Conservation (phyloP, 2,329 filamentous ascomycete genomes). For the Neofusicoccum cordaticola region DNA sequence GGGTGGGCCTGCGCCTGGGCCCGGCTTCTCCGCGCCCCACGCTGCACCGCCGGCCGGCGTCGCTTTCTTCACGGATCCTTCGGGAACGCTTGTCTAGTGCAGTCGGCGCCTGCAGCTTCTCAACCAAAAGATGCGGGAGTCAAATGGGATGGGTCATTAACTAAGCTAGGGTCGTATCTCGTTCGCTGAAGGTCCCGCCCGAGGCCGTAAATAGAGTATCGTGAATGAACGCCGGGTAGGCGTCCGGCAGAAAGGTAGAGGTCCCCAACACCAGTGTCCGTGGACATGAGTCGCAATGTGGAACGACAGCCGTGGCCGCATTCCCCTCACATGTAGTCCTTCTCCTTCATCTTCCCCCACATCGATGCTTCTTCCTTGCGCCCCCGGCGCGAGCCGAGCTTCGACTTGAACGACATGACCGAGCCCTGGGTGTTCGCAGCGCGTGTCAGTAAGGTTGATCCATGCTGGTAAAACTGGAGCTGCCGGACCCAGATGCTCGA, state of each 20-base stretch:
- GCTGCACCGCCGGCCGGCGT: not conserved
- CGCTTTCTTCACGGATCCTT: not conserved
- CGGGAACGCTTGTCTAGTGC: constrained; percentile 1
- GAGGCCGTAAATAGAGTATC: constrained; percentile 10
- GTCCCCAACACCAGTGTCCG: not conserved
- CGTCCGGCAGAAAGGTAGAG: not conserved
- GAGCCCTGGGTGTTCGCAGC: not conserved
- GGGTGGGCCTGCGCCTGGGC: not conserved
- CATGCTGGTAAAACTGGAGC: not conserved
- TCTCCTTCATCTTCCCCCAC: not conserved
- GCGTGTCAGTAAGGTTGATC: constrained; percentile 1
- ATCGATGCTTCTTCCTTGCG: not conserved
- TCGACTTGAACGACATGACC: constrained; percentile 8
- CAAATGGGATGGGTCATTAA: not conserved
- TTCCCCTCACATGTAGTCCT: not conserved
- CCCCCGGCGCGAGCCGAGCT: not conserved
- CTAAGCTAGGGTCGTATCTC: constrained; percentile 7
- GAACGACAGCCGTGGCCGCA: not conserved
- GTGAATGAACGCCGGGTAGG: not conserved
- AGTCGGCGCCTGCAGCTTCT: not conserved
- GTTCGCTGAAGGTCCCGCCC: not conserved
- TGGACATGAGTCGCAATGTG: not conserved
- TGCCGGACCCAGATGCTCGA: too few species aligned
- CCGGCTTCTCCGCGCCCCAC: constrained; percentile 5
- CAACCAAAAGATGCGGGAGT: not conserved